A percentile compares a stretch with the other conserved stretches of the same genome.
Conservation (phyloP, 2,329 filamentous ascomycete genomes). For the Aulographum hederae region DNA sequence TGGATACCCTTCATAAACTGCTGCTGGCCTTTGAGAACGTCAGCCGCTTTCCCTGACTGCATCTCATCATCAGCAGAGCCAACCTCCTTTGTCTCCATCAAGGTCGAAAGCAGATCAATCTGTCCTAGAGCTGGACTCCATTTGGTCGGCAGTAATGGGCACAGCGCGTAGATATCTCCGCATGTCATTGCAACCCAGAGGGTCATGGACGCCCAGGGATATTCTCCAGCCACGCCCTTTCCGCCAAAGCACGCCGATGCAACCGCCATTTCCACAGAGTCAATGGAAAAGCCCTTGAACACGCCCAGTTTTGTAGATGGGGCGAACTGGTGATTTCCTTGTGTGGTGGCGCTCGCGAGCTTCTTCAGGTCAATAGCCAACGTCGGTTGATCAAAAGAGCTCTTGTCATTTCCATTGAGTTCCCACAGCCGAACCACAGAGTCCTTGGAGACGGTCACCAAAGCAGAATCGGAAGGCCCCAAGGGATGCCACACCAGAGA, state of each 20-base stretch:
- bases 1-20: no score
- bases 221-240: conserved; percentile 34
- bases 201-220: conserved; percentile 84
- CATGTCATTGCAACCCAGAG: conserved; percentile 92
- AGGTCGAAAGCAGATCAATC: no score
- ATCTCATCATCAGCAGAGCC: no score
- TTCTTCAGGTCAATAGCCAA: conserved; percentile 79
- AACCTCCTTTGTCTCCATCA: no score
- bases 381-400: conserved; percentile 70
- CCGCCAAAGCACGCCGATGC: conserved; percentile 83
- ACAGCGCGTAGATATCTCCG: conserved; percentile 84
- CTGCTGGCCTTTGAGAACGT: no score
- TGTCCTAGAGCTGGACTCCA: conserved; percentile 44
- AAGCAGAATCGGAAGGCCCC: conserved; percentile 59
- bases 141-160: conserved; percentile 69
- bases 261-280: conserved; percentile 85
- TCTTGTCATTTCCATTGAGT: conserved; percentile 62
- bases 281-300: conserved; percentile 71
- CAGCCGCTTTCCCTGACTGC: no score
- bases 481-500: conserved; percentile 86
- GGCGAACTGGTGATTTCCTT: conserved; percentile 69
- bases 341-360: conserved; percentile 63
- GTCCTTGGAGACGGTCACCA: conserved; percentile 79
- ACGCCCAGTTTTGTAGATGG: conserved; percentile 43
- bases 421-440: conserved; percentile 86